These are phyloP conservation scores for Neurospora intermedia DNA, from an alignment of 495 filamentous ascomycete species.

Conservation along the genomic window DNA sequence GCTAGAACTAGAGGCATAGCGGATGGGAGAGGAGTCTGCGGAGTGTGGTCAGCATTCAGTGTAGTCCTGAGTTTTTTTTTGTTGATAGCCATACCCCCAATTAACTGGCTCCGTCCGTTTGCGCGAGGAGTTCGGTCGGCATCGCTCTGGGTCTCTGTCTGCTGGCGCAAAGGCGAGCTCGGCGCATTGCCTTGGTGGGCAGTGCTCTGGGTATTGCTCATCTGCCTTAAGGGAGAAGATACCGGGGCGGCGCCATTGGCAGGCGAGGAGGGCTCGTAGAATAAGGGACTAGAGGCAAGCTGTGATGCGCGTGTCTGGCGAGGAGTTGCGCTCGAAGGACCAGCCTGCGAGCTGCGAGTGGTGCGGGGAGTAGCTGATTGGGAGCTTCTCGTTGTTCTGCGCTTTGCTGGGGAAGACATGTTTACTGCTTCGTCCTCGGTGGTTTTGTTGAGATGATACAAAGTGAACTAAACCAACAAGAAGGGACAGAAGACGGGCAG, in stretches of 20 bases:
- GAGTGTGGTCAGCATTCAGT: neutral
- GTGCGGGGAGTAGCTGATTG: constrained; percentile 47
- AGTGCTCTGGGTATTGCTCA: constrained; percentile 46
- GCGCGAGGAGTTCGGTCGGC: constrained; percentile 66
- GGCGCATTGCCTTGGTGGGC: constrained; percentile 42
- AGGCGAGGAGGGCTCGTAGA: constrained; percentile 75
- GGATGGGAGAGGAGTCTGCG: constrained; percentile 80
- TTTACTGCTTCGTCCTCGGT: constrained; percentile 6
- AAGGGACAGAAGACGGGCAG: neutral
- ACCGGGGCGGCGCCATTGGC: constrained; percentile 31
- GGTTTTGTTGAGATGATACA: neutral
- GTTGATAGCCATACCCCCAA: constrained; percentile 50
- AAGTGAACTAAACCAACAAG: neutral
- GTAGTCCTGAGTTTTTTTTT: neutral
- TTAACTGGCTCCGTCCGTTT: constrained; percentile 28
- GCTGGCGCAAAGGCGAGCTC: constrained; percentile 58
- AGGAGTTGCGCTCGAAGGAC: constrained; percentile 36
- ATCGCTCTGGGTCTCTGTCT: constrained; percentile 41
- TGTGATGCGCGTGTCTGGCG: constrained; percentile 32
- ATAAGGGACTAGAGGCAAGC: constrained; percentile 68
- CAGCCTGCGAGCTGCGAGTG: constrained; percentile 39
- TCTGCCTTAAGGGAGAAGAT: constrained; percentile 42
- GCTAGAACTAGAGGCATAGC: constrained; percentile 79
- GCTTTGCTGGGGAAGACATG: constrained; percentile 51
- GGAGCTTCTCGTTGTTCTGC: constrained; percentile 43